Evolutionary conservation across 305 asterid genomes (phyloP).

Genomic region (Solanum hybrid): DNA sequence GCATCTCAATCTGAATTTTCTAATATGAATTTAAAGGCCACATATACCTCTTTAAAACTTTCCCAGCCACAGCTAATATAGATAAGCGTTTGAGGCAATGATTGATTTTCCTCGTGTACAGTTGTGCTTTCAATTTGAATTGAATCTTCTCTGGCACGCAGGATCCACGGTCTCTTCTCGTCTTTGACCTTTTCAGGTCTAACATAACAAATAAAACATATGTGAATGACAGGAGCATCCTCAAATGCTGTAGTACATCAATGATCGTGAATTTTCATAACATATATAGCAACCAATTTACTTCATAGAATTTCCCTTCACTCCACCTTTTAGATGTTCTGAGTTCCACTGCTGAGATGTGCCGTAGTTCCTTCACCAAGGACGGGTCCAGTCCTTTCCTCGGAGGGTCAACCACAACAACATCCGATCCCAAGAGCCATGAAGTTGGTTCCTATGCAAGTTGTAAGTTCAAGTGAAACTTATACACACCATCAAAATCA

Average conservation of each 20-base stretch:
- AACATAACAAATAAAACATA: constrained; percentile 16
- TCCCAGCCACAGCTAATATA: constrained; percentile 96
- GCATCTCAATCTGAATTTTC: neutral
- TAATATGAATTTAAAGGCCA: neutral
- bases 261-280: neutral
- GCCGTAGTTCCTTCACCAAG: constrained; percentile 46
- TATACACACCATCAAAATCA: neutral
- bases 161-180: constrained; percentile 87
- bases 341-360: constrained; percentile 29
- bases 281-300: neutral
- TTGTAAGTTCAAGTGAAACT: constrained; percentile 3
- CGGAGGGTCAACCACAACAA: constrained; percentile 92
- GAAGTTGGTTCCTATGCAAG: constrained; percentile 64
- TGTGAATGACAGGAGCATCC: constrained; percentile 2
- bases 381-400: constrained; percentile 81
- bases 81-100: constrained; percentile 68
- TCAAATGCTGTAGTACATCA: neutral
- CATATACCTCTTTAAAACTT: constrained; percentile 69
- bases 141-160: constrained; percentile 69
- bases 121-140: constrained; percentile 31
- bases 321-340: constrained; percentile 47
- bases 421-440: constrained; percentile 88
- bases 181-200: constrained; percentile 35
- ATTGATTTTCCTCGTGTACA: constrained; percentile 35
- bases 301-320: neutral